A percentile compares a stretch with the other conserved stretches of the same genome.
Conservation (phyloP, 768 basidiomycete species). For the Cystobasidium ongulense region DNA sequence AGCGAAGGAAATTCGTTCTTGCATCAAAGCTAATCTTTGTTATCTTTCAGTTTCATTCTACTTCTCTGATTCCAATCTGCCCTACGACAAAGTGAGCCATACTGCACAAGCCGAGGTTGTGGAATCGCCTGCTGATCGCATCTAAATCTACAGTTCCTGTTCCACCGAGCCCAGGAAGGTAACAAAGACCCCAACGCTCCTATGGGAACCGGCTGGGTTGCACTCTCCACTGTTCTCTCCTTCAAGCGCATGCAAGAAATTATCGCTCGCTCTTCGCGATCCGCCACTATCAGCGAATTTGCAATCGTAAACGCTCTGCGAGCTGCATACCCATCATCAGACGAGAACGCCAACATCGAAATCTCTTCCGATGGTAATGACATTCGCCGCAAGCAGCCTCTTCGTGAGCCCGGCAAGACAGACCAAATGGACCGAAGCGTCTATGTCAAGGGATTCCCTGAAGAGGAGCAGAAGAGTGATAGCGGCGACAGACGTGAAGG, state of each 20-base stretch:
- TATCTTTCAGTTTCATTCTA: constrained; percentile 75
- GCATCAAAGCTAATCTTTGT: neutral
- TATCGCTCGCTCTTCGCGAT: constrained; percentile 10
- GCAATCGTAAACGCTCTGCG: constrained; percentile 28
- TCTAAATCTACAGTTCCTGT: constrained; percentile 62
- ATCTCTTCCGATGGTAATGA: constrained; percentile 65
- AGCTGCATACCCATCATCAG: constrained; percentile 8
- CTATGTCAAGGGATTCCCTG: constrained; percentile 54
- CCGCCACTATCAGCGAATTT: constrained; percentile 25
- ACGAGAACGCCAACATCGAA: constrained; percentile 52
- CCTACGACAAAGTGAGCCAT: constrained; percentile 60
- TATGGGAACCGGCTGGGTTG: constrained; percentile 60
- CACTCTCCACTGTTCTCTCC: constrained; percentile 71
- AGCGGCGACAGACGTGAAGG: neutral
- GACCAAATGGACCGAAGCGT: constrained; percentile 73
- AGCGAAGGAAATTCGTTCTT: neutral
- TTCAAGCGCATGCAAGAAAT: constrained; percentile 81
- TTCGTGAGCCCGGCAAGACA: constrained; percentile 52
- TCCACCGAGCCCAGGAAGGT: constrained; percentile 66
- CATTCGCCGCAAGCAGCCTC: constrained; percentile 60
- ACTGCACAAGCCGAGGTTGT: neutral
- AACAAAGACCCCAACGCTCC: constrained; percentile 46
- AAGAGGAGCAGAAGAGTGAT: constrained; percentile 22
- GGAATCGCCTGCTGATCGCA: neutral
- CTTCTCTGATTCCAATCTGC: constrained; percentile 91